phyloP scores from a whole-genome alignment of 495 filamentous ascomycete genomes.

The Neurospora sp. region DNA sequence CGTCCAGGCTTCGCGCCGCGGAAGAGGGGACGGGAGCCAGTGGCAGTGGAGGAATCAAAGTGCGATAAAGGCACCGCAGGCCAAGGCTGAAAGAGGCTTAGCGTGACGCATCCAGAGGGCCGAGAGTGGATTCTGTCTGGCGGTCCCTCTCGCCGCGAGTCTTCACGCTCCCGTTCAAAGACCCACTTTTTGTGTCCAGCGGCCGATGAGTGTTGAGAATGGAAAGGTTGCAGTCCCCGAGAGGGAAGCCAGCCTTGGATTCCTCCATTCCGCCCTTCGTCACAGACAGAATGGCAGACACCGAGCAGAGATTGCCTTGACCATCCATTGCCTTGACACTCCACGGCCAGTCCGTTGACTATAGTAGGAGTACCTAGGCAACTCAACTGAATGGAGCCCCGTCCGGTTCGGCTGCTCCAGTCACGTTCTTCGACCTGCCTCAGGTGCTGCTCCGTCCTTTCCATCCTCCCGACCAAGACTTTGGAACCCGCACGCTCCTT shows the following conservation, averaged over 20 bases:
- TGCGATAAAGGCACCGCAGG: not conserved
- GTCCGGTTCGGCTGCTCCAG: slow-evolving; percentile 18
- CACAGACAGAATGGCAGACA: not conserved
- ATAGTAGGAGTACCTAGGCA: slow-evolving; percentile 3
- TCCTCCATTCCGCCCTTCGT: not conserved
- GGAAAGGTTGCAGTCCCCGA: not conserved
- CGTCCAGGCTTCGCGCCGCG: not conserved
- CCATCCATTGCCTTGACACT: not conserved
- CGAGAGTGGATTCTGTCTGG: not conserved
- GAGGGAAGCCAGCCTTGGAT: not conserved
- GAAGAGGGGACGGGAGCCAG: not conserved
- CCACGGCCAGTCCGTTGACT: not conserved
- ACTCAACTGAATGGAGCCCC: not conserved
- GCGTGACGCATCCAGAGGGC: slow-evolving; percentile 6
- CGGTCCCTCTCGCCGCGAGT: not conserved
- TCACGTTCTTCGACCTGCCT: slow-evolving; percentile 2
- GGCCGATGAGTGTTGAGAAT: slow-evolving; percentile 6
- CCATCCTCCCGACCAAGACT: slow-evolving; percentile 7
- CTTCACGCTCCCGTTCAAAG: not conserved
- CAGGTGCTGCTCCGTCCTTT: not conserved
- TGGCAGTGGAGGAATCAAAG: not conserved
- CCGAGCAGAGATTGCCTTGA: not conserved
- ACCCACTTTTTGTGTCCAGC: not conserved
- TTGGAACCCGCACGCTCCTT: slow-evolving; percentile 17
- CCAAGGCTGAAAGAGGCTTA: slow-evolving; percentile 11